Percentiles rank a stretch among this genome's conserved stretches.
Conservation (phyloP, 768 basidiomycete species). For the Mycena chlorophos region DNA sequence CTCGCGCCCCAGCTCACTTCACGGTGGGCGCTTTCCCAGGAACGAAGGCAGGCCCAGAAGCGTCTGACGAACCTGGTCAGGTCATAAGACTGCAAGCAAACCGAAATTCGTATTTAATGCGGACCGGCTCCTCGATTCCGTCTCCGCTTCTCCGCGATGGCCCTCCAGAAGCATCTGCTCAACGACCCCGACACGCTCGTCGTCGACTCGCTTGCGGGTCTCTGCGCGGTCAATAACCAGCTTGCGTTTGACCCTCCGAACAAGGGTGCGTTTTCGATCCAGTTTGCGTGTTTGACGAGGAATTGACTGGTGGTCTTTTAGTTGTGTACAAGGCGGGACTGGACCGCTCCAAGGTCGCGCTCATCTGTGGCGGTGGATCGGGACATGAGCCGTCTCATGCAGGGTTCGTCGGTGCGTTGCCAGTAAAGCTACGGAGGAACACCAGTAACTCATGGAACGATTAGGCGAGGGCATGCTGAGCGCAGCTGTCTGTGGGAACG, state of each 20-base stretch:
- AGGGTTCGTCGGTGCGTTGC: conserved; percentile 74
- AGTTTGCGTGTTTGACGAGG: conserved; percentile 6
- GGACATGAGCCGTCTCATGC: conserved; percentile 93
- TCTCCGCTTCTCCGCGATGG: too few species aligned
- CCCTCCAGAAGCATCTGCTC: conserved; percentile 68
- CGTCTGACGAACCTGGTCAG: too few species aligned
- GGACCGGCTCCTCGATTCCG: too few species aligned
- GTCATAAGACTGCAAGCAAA: too few species aligned
- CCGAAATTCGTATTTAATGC: too few species aligned
- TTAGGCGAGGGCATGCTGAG: conserved; percentile 77
- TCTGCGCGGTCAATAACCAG: conserved; percentile 69
- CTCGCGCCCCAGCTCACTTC: too few species aligned
- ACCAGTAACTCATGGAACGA: background rate
- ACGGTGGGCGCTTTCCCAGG: too few species aligned
- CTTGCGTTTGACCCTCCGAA: conserved; percentile 68
- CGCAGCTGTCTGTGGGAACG: conserved; percentile 81
- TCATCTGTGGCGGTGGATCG: conserved; percentile 82
- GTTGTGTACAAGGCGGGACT: conserved; percentile 63
- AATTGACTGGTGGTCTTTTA: conserved; percentile 28
- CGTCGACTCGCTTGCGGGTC: conserved; percentile 72
- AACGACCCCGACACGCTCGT: conserved; percentile 73
- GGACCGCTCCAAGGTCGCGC: conserved; percentile 66
- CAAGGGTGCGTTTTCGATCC: conserved; percentile 53
- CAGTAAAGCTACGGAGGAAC: background rate
- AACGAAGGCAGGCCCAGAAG: too few species aligned